Evolutionary conservation across 371 early-diverging fungal genomes (phyloP).

Genomic region (Mortierella sp.): DNA sequence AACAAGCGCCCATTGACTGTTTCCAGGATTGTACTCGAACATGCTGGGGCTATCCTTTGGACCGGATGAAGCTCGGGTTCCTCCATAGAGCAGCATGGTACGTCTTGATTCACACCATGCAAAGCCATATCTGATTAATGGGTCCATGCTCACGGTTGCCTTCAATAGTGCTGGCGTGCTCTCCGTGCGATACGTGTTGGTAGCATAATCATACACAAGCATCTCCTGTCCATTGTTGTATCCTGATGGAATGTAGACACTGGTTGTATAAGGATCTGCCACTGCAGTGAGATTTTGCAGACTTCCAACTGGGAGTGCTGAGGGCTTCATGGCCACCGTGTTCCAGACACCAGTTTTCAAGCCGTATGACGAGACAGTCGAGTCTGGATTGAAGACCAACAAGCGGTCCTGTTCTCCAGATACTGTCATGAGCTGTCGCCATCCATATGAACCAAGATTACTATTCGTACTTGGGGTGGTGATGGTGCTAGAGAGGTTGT

Average conservation of each 20-base stretch:
- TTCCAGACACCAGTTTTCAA: background rate
- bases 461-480: no score
- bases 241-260: slow-evolving; percentile 3
- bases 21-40: slow-evolving; percentile 7
- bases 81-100: slow-evolving; percentile 2
- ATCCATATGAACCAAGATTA: no score
- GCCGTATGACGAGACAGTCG: no score
- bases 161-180: background rate
- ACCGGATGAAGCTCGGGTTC: background rate
- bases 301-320: no score
- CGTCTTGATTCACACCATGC: background rate
- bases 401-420: no score
- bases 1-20: no score
- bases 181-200: background rate
- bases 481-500: background rate
- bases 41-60: background rate
- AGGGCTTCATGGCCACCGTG: no score
- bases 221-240: background rate
- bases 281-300: background rate
- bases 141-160: no score
- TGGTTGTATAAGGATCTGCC: background rate
- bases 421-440: slow-evolving; percentile 2
- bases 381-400: no score
- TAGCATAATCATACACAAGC: background rate
- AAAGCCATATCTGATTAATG: background rate